Conservation (phyloP, 2,329 filamentous ascomycete species). For the Alternaria arborescens region DNA sequence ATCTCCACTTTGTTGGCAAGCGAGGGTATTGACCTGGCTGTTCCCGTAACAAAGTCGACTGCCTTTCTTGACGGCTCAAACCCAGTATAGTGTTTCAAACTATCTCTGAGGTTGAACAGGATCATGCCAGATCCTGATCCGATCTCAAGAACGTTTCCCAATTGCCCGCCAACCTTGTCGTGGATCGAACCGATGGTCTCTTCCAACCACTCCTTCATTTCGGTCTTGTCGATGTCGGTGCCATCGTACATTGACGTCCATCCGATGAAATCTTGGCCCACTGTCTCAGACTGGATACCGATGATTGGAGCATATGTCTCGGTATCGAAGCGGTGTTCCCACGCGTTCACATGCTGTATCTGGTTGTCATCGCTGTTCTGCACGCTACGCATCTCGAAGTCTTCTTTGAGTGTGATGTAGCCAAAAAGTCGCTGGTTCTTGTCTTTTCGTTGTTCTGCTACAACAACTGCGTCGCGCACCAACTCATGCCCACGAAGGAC, state of each 20-base stretch:
- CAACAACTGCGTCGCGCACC: not conserved
- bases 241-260: conserved; percentile 24
- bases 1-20: conserved; percentile 7
- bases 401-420: not conserved
- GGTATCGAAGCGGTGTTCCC: conserved; percentile 14
- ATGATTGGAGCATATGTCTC: conserved; percentile 2
- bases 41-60: not conserved
- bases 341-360: conserved; percentile 2
- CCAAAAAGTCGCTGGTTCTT: too few species aligned
- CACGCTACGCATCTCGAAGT: not conserved
- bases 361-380: not conserved
- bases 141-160: conserved; percentile 12
- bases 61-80: not conserved
- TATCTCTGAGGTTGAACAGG: conserved; percentile 15
- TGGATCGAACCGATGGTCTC: conserved; percentile 13
- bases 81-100: not conserved
- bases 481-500: conserved; percentile 3
- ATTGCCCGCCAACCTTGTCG: not conserved
- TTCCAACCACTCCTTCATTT: conserved; percentile 25
- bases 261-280: conserved; percentile 17
- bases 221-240: conserved; percentile 8
- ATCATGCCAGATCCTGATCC: conserved; percentile 21
- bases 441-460: not conserved
- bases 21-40: conserved; percentile 8
- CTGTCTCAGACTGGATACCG: not conserved